Base-by-base conservation (phyloP, 2,329 filamentous ascomycete genomes). In the Cryphonectria naterciae region DNA sequence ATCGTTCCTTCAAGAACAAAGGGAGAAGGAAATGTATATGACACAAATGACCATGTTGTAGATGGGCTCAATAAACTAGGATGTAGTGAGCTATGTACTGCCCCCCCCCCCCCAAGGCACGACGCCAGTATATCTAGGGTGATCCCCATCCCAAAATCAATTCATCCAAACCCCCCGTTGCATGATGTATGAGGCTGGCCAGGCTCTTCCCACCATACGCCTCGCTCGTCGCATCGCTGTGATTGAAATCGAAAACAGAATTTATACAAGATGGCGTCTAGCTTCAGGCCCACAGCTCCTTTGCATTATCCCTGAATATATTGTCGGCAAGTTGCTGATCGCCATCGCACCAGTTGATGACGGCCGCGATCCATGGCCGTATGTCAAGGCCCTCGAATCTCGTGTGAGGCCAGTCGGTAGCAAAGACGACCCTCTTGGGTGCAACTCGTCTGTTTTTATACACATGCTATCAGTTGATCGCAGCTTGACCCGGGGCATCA, bases 361-460 rank as follows among this genome's bases (percentile, higher is more conserved):
- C 86, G 67, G 78, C 81, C 70, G 88, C 82, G 39, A 88, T 82
- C 76, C 87, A 90, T 0, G 85, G 85, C 63, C 77, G 80, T 32
- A 89, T 86, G 75, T 91, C 85, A 2, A 89, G 74, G 2, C 84
- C 85, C 32, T 89, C 85, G 71, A 87, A 90, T 17, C 88, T 81
- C 3, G 89, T 91, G 72, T 77, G 76, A 32, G 76, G 75, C 76
- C 76, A 75, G 71, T 76, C 75, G n/a, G 73, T 73, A 3, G 74
- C 74, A 58, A 73, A 75, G 2, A 78, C 75, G 22, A 75, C 73
- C 54, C 69, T 71, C 0, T 37, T 58, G 6, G n/a, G 71, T 22
- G 71, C 68, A 0, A 70, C 71, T 4, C 71, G 68, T 25, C 61
- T 63, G 35, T 1, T 37, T 13, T 32, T 11, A n/a, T 61, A 7